Evolutionary conservation across 768 basidiomycete species (phyloP), one percentile per base, ranked within the genome.

Genomic region (Naganishia onofrii): DNA sequence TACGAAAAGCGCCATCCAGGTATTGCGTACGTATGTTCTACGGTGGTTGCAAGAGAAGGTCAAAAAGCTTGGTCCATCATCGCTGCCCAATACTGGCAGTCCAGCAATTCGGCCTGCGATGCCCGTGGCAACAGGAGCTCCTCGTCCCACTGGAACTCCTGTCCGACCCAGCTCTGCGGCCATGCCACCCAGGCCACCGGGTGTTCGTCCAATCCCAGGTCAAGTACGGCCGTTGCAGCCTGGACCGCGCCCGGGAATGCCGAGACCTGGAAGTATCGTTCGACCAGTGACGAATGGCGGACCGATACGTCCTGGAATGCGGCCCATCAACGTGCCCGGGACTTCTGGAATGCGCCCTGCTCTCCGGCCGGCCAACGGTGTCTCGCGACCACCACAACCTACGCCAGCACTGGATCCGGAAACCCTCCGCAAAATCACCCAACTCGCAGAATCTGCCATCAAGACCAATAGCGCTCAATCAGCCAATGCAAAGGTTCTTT

Each of bases 21-120:
- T 92, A 26, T 82, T 95, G 68, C 92, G 92, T 71, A 87, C 86
- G 2, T 90, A 93, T 75, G 91, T 94, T 78, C 90, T 92, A 52
- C 86, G 89, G 66, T 90, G 88, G 71, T 81, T 93, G 77, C 94
- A 93, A 81, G 90, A 92, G 79, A 84, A 83, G 72, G 86, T 87
- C 73, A 84, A 83, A 73, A 86, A 87, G 75, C 81, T 85, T 75
- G 64, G 57, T 28, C 42, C 56, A 21, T 36, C 60, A 12, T 63
- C 60, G 31, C 15, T 63, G 23, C 60, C 60, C 1, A 63, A 29
- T 21, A 21, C 26, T 15, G 38, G 60, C 42, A 63, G 38, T 63
- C 60, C 60, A 29, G n/a, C 55, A 15, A 32, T 28, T 31, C 31
- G 31, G 26, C 55, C 55, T 17, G 36, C 42, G 15, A 42, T 42